Evolutionary conservation across 352 stramenopile genomes (phyloP).

Genomic region (Achlya hypogyna): DNA sequence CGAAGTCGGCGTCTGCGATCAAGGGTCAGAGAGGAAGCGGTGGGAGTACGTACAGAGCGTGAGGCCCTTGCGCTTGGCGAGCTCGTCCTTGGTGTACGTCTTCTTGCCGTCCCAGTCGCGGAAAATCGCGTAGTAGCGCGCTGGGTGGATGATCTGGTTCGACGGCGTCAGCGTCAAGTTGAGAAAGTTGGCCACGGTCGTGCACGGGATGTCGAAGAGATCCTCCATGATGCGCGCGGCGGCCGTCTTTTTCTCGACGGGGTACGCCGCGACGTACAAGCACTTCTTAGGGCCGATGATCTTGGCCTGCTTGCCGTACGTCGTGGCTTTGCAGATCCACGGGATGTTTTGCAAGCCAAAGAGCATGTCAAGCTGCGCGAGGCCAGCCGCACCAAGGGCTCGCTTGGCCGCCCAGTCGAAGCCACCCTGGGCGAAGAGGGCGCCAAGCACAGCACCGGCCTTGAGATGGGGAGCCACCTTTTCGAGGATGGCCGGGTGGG

Average conservation of each 20-base stretch:
- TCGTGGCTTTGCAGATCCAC: conserved; percentile 86
- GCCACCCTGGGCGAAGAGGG: conserved; percentile 86
- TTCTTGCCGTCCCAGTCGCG: conserved; percentile 86
- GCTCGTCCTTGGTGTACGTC: conserved; percentile 75
- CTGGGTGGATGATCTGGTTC: conserved; percentile 91
- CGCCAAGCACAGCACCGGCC: conserved; percentile 71
- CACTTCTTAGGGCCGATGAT: conserved; percentile 89
- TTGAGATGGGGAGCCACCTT: conserved; percentile 79
- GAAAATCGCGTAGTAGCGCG: conserved; percentile 89
- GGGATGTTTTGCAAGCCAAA: conserved; percentile 92
- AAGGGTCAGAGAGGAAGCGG: not conserved
- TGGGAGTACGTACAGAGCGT: conserved; percentile 65
- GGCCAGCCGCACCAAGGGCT: conserved; percentile 47
- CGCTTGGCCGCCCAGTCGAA: conserved; percentile 90
- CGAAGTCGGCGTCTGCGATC: conserved; percentile 79
- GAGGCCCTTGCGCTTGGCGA: conserved; percentile 78
- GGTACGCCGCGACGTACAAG: conserved; percentile 86
- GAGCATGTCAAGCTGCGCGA: conserved; percentile 35
- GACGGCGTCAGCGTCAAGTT: conserved; percentile 89
- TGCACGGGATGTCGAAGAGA: conserved; percentile 88
- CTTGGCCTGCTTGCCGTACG: conserved; percentile 64
- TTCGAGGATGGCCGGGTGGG: conserved; percentile 73
- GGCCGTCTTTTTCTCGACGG: conserved; percentile 72
- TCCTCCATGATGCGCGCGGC: conserved; percentile 71
- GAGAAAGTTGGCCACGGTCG: conserved; percentile 88